phyloP scores from a whole-genome alignment of 163 green algal genomes.

The Coccomyxa subellipsoidea region DNA sequence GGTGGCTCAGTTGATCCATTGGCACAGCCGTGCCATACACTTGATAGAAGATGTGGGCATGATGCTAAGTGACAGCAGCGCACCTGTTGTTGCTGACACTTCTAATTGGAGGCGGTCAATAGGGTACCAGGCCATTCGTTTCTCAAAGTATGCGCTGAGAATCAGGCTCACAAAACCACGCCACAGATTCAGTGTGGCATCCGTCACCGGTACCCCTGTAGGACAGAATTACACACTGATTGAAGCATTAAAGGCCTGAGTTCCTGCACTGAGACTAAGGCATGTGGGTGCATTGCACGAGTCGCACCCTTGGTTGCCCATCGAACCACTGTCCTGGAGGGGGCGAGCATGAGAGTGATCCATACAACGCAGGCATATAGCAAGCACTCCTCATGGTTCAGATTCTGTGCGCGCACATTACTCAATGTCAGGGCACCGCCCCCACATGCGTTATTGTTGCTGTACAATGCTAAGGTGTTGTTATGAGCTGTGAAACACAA shows the following conservation, averaged over 20 bases:
- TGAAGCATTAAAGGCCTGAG: neutral
- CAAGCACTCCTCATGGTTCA: conserved; percentile 4
- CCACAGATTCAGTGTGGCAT: neutral
- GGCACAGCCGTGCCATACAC: too few species aligned
- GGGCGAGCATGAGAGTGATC: neutral
- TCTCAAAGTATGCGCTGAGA: conserved; percentile 8
- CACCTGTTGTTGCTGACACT: neutral
- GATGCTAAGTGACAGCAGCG: neutral
- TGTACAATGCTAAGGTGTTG: too few species aligned
- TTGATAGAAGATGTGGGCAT: neutral
- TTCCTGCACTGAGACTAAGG: neutral
- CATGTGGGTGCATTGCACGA: neutral
- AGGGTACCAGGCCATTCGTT: conserved; percentile 3
- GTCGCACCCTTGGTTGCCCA: neutral
- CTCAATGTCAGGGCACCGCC: too few species aligned
- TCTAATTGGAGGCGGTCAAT: neutral
- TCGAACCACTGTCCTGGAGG: neutral
- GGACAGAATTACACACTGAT: too few species aligned
- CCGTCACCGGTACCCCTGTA: neutral
- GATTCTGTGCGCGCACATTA: neutral
- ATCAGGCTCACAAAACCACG: conserved; percentile 1
- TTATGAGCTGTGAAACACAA: too few species aligned
- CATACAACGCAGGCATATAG: neutral
- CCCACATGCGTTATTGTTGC: too few species aligned
- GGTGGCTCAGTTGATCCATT: too few species aligned